Evolutionary conservation across 495 filamentous ascomycete species (phyloP), one percentile per base, ranked within the genome.

Genomic region (Podospora australis): DNA sequence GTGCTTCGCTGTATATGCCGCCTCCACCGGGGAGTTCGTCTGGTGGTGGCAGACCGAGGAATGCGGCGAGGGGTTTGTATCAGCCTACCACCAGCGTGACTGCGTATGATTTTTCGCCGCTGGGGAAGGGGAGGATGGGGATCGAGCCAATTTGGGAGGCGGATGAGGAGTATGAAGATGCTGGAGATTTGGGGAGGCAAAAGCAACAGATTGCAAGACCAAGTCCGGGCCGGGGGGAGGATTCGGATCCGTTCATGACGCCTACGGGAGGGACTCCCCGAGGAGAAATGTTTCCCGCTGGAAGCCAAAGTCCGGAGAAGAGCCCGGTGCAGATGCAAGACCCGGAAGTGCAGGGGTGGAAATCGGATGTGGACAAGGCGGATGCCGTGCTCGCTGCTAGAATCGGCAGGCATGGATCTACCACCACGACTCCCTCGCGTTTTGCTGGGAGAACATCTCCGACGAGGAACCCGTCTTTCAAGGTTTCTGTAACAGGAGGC

Each of bases 151-250:
- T 81, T 40, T 72, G 75, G 45, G 78, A 81, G 50, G 73, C 75
- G 0, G 81, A 86, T 43, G 89, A 95, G 32, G 87, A 90, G 42
- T 80, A 72, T 8, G 87, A 90, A 42, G 80, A 72, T 8, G 57
- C 51, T 2, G 52, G 50, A 14, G 56, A 57, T 21, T 32, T 46
- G 0, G 46, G 35, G 9, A 35, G 29, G 17, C 25, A 36, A 28
- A 2, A 11, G 9, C 19, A 23, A 24, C 40, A 28, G 14, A 34
- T 42, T 8, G 32, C n/a, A n/a, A 4, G n/a, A 6, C 7, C 9
- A 9, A 55, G 49, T 42, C 59, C 49, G 4, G 54, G 52, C 17
- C 41, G 39, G 21, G 48, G 29, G 30, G 48, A 56, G 28, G 56
- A 64, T 32, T 55, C 57, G 21, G 70, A 75, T 50, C 72, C 72